These are phyloP conservation scores for Puccinia horiana DNA, from an alignment of 1,284 basidiomycete species.

Conservation along the genomic window DNA sequence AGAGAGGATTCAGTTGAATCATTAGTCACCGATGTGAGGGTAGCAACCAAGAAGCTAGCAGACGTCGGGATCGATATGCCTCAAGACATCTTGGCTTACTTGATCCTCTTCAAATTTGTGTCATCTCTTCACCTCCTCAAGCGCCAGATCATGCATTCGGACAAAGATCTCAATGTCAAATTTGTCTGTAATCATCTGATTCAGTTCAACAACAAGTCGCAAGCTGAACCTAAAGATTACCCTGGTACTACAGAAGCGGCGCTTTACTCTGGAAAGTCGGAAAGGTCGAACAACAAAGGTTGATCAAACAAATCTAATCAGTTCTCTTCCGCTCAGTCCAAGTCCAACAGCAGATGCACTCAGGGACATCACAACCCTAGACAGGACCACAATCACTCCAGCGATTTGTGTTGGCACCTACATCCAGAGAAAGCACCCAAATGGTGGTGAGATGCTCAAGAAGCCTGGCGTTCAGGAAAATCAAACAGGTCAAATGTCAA, in stretches of 20 bases:
- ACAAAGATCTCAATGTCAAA: not conserved
- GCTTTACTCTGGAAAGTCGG: not conserved
- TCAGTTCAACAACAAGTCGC: not conserved
- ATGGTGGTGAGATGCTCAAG: not conserved
- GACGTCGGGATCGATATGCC: not conserved
- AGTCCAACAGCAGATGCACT: not conserved
- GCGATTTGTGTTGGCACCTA: not conserved
- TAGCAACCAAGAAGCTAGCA: not conserved
- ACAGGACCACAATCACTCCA: not conserved
- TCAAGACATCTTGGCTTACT: not conserved
- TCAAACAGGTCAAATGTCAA: not conserved
- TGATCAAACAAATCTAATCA: not conserved
- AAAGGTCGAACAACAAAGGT: not conserved
- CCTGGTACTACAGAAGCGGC: not conserved
- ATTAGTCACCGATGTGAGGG: not conserved
- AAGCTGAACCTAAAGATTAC: not conserved
- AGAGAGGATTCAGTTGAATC: not conserved
- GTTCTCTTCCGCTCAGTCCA: too few relatives aligned
- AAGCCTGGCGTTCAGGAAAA: not conserved
- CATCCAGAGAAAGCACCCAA: too few relatives aligned
- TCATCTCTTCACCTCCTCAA: not conserved
- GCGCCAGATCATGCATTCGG: not conserved
- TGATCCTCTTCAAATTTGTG: not conserved
- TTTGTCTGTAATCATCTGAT: too few relatives aligned
- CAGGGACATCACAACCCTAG: not conserved